Conservation (phyloP, 768 basidiomycete genomes). For the Leucocoprinus leucothites region DNA sequence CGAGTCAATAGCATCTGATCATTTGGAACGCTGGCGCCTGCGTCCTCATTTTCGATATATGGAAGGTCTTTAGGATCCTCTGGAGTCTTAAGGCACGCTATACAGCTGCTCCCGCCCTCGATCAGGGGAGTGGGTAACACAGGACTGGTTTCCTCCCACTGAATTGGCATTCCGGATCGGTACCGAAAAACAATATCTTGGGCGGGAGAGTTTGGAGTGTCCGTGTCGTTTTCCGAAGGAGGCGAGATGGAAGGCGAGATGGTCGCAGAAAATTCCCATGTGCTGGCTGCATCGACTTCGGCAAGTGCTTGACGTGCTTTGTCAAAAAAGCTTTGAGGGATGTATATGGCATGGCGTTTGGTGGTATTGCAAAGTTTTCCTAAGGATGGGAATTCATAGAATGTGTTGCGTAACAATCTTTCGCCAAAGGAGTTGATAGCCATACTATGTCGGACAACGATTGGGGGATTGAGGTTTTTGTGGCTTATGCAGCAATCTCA, state of each 20-base stretch:
- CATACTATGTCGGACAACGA: neutral
- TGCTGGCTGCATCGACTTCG: slow-evolving; percentile 28
- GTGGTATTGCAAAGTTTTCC: slow-evolving; percentile 2
- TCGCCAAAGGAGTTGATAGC: neutral
- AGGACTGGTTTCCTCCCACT: slow-evolving; percentile 12
- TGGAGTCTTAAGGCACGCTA: too few species aligned
- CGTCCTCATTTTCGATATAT: neutral
- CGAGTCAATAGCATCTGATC: too few species aligned
- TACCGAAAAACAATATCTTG: slow-evolving; percentile 36
- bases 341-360: slow-evolving; percentile 34
- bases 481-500: too few species aligned
- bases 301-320: slow-evolving; percentile 5
- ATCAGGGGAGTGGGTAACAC: slow-evolving; percentile 14
- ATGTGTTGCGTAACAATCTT: neutral
- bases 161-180: slow-evolving; percentile 31
- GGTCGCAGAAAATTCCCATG: slow-evolving; percentile 34
- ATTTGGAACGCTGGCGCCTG: neutral
- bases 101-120: slow-evolving; percentile 6
- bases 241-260: slow-evolving; percentile 20
- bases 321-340: slow-evolving; percentile 23
- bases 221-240: slow-evolving; percentile 23
- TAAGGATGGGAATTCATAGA: neutral
- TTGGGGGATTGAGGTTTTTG: too few species aligned
- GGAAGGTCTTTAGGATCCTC: neutral
- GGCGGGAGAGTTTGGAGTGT: slow-evolving; percentile 31